These are phyloP conservation scores for Solanum chilense DNA, from an alignment of 257 asterid genomes.

Conservation along the genomic window DNA sequence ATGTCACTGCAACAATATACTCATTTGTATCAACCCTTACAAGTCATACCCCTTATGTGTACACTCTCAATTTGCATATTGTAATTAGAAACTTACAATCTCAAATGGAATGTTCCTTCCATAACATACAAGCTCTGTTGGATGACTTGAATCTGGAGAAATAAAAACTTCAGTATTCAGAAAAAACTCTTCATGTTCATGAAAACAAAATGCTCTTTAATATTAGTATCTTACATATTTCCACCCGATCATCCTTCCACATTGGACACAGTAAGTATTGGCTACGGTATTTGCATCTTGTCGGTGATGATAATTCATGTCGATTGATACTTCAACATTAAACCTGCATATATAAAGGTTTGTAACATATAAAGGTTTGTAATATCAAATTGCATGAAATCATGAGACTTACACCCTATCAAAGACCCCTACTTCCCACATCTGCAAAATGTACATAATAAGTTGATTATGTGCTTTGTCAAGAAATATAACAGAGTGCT, in stretches of 20 bases:
- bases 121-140: background rate
- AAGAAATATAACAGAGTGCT: background rate
- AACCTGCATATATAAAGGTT: background rate
- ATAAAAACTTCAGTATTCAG: background rate
- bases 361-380: background rate
- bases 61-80: background rate
- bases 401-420: background rate
- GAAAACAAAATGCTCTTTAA: background rate
- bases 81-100: background rate
- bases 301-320: background rate
- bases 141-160: background rate
- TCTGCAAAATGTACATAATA: background rate
- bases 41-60: background rate
- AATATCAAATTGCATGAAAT: background rate
- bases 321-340: background rate
- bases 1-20: background rate
- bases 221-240: background rate
- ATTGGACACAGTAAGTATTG: background rate
- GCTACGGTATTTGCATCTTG: background rate
- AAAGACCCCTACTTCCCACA: background rate
- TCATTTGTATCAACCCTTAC: background rate
- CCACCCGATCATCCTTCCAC: background rate
- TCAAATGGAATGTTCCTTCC: background rate
- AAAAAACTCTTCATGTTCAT: background rate
- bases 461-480: background rate